phyloP scores from a whole-genome alignment of 202 grass and related monocot genomes.

The Saccharum hybrid region DNA sequence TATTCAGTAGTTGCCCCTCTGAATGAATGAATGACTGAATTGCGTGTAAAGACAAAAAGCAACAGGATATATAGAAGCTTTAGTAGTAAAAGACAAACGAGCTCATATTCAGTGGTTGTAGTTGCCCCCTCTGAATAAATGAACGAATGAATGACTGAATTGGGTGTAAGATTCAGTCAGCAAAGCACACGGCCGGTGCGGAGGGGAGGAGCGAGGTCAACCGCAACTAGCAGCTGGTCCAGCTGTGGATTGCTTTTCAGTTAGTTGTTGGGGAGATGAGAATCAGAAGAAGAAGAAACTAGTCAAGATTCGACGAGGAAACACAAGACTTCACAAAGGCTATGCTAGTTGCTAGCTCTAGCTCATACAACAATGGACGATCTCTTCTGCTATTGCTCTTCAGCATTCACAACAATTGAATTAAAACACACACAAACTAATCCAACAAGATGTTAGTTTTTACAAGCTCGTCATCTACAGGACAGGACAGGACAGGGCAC shows the following conservation, averaged over 20 bases:
- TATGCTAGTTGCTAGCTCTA: not conserved
- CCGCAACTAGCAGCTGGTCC: conserved; percentile 19
- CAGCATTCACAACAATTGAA: not conserved
- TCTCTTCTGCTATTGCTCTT: conserved; percentile 34
- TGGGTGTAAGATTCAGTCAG: conserved; percentile 2
- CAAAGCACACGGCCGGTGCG: conserved; percentile 5
- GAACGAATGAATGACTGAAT: not conserved
- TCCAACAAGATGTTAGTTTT: conserved; percentile 46
- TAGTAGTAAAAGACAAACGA: not conserved
- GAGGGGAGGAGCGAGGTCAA: conserved; percentile 12
- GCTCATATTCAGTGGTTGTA: not conserved
- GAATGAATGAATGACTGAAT: not conserved
- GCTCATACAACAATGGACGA: conserved; percentile 6
- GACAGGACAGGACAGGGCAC: not conserved
- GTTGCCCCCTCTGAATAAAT: not conserved
- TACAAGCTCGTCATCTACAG: conserved; percentile 22
- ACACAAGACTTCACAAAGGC: too few relatives aligned
- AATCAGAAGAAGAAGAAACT: too few relatives aligned
- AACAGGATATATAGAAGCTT: not conserved
- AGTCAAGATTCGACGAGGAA: too few relatives aligned
- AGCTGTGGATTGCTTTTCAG: not conserved
- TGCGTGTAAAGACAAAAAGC: not conserved
- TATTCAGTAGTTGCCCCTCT: not conserved
- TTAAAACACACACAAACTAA: conserved; percentile 20
- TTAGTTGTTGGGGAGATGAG: too few relatives aligned